Base-by-base conservation (phyloP, 768 basidiomycete species). In the Boletales sp. region DNA sequence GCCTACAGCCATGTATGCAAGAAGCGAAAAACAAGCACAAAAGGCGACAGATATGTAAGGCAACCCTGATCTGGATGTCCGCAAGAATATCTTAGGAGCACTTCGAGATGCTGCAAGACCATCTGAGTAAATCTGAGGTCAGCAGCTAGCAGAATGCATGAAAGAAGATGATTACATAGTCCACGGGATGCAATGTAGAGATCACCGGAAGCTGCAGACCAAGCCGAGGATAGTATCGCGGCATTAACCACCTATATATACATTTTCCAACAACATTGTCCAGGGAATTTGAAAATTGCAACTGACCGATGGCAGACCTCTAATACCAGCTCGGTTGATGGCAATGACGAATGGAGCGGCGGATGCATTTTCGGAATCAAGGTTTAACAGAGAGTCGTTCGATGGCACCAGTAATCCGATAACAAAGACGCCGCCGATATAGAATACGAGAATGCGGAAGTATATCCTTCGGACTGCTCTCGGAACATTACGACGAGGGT, bases 321-420 rank as follows among this genome's bases (percentile, higher is more conserved):
- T 77, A 65, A 83, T 82, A 21, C 80, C 82, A 14, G 79, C 78
- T 28, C 61, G 61, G 28, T 63, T 57, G 43, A 75, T 70, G 1
- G 79, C 80, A 34, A 82, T 78, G 41, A 82, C 79, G 63, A 80
- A 81, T 14, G 81, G 73, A 36, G 75, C 71, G 17, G 69, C 71
- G 2, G 72, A 67, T 30, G 75, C 75, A 50, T 72, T 74, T 35
- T 65, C 57, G 19, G 60, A 58, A 32, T 59, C 61, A 19, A 76
- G 48, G 46, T 69, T 62, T 30, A 78, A 70, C 9, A 65, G 51
- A 8, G 65, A 56, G 54, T 76, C 62, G 61, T 72, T 74, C 28
- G 74, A 76, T 6, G 73, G 70, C 8, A 78, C 73, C 44, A 79
- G 70, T 15, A 80, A 61, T 35, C 74, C 73, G 50, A 78, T 72